Evolutionary conservation across 164 flowering plant species (phyloP).

Genomic region (Umbilicus rupestris): DNA sequence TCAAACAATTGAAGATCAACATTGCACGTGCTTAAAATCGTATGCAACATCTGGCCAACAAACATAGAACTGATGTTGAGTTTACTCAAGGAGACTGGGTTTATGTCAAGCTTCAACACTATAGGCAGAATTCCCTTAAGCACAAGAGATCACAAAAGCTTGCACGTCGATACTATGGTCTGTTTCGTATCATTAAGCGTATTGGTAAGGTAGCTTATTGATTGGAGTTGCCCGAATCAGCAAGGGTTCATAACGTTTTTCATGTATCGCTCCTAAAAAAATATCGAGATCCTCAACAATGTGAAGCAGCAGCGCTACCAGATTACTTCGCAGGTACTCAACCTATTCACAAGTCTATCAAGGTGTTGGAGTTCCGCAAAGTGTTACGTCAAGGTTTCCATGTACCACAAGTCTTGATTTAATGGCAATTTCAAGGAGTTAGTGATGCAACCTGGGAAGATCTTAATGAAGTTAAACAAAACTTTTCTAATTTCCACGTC

Average conservation of each 20-base stretch:
- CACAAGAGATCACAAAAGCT: neutral
- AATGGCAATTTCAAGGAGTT: neutral
- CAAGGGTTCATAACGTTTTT: neutral
- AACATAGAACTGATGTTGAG: neutral
- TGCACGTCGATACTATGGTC: neutral
- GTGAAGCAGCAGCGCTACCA: neutral
- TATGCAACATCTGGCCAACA: no score
- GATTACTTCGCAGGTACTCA: neutral
- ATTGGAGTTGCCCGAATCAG: neutral
- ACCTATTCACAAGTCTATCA: neutral
- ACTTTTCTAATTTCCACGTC: neutral
- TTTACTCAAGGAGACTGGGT: neutral
- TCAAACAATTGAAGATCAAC: neutral
- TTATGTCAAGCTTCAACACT: neutral
- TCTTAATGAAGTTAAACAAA: neutral
- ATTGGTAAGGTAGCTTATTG: conserved; percentile 1
- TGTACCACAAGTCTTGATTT: neutral
- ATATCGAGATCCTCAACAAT: neutral
- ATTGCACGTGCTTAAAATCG: neutral
- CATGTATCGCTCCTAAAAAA: conserved; percentile 3
- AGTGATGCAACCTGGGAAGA: neutral
- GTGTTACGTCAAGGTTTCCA: neutral
- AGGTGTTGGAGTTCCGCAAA: neutral
- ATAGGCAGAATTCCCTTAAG: neutral
- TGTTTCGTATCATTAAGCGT: neutral